Conservation (phyloP, 352 stramenopile genomes). For the Phytopythium sindhum region DNA sequence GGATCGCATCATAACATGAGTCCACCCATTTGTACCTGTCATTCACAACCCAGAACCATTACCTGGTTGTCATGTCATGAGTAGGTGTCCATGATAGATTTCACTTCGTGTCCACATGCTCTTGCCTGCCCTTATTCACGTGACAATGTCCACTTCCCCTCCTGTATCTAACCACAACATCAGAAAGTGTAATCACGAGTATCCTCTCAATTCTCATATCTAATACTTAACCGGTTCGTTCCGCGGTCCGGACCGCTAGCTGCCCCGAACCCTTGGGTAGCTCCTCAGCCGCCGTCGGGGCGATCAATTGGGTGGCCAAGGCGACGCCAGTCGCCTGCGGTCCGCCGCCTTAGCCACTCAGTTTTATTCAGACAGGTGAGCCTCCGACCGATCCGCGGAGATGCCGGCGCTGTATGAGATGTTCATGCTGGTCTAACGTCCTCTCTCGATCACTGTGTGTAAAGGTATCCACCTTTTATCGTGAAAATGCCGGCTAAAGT, state of each 20-base stretch:
- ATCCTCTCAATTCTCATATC: background rate
- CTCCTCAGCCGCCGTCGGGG: too few relatives aligned
- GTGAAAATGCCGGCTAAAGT: slow-evolving; percentile 47
- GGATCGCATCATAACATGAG: background rate
- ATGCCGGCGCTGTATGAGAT: too few relatives aligned
- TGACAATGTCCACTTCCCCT: too few relatives aligned
- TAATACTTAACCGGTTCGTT: background rate
- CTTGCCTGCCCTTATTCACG: too few relatives aligned
- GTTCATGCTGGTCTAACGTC: background rate
- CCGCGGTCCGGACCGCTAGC: background rate
- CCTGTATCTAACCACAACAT: background rate
- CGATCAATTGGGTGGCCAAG: slow-evolving; percentile 5
- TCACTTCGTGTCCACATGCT: too few relatives aligned
- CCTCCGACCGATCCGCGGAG: too few relatives aligned
- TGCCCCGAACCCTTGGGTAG: too few relatives aligned
- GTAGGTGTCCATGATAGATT: too few relatives aligned
- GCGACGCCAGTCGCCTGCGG: background rate
- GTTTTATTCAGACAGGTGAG: slow-evolving; percentile 73
- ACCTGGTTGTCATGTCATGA: too few relatives aligned
- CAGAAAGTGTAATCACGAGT: background rate
- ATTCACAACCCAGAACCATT: too few relatives aligned
- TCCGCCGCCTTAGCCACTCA: slow-evolving; percentile 1
- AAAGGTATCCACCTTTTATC: slow-evolving; percentile 46
- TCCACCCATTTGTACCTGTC: background rate
- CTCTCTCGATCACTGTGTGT: too few relatives aligned